Base-by-base conservation (phyloP, 2,329 filamentous ascomycete species). In the Corniculantispora saksenae region DNA sequence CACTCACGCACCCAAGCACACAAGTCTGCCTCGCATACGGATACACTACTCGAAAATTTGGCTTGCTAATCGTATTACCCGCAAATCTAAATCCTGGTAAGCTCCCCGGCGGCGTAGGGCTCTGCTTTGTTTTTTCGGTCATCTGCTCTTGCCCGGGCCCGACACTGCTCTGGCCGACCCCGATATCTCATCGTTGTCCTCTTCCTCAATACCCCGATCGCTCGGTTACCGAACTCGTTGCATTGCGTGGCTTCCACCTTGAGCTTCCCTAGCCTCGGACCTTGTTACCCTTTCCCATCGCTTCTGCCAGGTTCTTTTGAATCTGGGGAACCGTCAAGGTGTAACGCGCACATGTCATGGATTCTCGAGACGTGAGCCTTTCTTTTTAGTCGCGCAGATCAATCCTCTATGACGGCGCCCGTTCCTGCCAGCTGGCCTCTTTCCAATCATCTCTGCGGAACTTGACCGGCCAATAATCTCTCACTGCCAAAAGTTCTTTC, bases 141-240 rank as follows among this genome's bases (percentile, higher is more conserved):
- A 50, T 50, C 6, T 38, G 19, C 13, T 9, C 53, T 38, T 29
- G 27, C 40, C 61, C 51, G 61, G 61, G 35, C 61, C 61, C 61
- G 61, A 63, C 29, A 45, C 25, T 17, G 7, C 21, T 17, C 48
- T 54, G 59, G 59, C 59, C 59, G 59, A 61, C 59, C 59, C 61
- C 53, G 61, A 63, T 23, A 50, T 48, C 43, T 32, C 40, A 27
- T 56, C 61, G 55, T 15, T 27, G 50, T 38, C 57, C 35, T 29
- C n/a, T 21, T 58, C 48, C 43, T 57, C 12, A 12, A 50, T 25
- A 21, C 9, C 19, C 53, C 61, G 53, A 63, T 40, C 40, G 53
- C 43, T 56, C 43, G 38, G 40, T 48, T 5, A n/a, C 51, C 57
- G 27, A 38, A 48, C 3, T 23, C 9, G n/a, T 19, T 6, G 6